Evolutionary conservation across 306 rosid genomes (phyloP).

Genomic region (Abrus pulchellus): DNA sequence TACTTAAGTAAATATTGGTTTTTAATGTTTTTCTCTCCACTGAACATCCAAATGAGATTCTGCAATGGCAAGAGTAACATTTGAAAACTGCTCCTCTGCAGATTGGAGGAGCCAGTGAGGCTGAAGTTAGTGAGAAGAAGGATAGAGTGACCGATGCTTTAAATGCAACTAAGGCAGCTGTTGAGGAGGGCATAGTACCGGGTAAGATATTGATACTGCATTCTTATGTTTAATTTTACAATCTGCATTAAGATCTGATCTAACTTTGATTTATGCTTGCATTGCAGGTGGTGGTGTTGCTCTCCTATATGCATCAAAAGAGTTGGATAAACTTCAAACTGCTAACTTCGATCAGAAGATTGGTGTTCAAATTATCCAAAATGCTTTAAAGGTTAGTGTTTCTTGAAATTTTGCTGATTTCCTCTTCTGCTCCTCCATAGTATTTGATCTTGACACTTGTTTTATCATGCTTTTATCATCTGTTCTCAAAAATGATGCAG

Average conservation of each 20-base stretch:
- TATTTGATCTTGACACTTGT: neutral
- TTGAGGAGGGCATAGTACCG: constrained; percentile 94
- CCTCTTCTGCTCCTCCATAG: neutral
- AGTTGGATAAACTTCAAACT: constrained; percentile 79
- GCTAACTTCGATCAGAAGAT: constrained; percentile 95
- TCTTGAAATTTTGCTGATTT: neutral
- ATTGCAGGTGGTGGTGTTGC: constrained; percentile 89
- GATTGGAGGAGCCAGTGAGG: constrained; percentile 99
- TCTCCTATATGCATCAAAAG: constrained; percentile 93
- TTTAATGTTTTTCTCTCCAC: neutral
- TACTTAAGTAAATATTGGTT: neutral
- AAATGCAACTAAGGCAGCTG: constrained; percentile 98
- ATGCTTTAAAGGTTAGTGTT: constrained; percentile 76
- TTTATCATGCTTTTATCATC: constrained; percentile 1
- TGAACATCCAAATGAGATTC: neutral
- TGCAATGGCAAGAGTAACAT: constrained; percentile 37
- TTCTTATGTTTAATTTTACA: neutral
- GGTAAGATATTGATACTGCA: constrained; percentile 50
- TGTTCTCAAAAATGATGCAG: constrained; percentile 53
- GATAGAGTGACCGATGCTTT: constrained; percentile 97
- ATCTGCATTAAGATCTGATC: neutral
- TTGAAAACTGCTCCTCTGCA: constrained; percentile 30
- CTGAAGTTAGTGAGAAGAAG: constrained; percentile 94
- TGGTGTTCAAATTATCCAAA: constrained; percentile 97
- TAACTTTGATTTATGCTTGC: neutral